These are phyloP conservation scores for Ogataea kodamae DNA, from an alignment of 805 yeast genomes.

Conservation along the genomic window DNA sequence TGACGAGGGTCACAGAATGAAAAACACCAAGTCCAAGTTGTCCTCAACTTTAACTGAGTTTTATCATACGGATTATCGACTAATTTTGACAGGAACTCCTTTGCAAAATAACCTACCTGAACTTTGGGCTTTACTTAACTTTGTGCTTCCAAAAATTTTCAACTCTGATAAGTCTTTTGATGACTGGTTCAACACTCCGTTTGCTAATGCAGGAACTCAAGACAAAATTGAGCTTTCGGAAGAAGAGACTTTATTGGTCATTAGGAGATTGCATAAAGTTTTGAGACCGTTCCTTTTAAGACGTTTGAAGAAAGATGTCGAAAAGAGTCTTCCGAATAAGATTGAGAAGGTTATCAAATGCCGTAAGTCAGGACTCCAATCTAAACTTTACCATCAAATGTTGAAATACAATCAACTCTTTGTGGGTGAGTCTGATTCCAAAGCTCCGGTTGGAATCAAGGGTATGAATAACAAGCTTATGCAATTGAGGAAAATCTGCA, in stretches of 20 bases:
- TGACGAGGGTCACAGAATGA: conserved; percentile 90
- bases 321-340: conserved; percentile 80
- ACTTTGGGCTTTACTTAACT: conserved; percentile 79
- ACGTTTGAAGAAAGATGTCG: conserved; percentile 84
- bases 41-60: conserved; percentile 67
- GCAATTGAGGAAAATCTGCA: conserved; percentile 83
- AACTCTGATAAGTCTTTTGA: conserved; percentile 83
- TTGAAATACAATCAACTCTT: conserved; percentile 65
- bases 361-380: conserved; percentile 70
- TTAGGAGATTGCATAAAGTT: conserved; percentile 82
- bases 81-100: conserved; percentile 86
- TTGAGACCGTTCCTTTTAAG: conserved; percentile 79
- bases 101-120: conserved; percentile 82
- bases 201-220: conserved; percentile 79
- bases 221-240: conserved; percentile 78
- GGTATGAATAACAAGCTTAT: conserved; percentile 79
- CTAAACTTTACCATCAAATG: conserved; percentile 72
- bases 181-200: conserved; percentile 89
- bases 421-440: conserved; percentile 56
- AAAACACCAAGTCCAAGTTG: conserved; percentile 70
- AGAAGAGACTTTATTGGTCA: conserved; percentile 79
- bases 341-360: conserved; percentile 81
- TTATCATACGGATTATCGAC: conserved; percentile 71
- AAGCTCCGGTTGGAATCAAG: conserved; percentile 62
- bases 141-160: conserved; percentile 79